Evolutionary conservation across 345 rosid species (phyloP).

Genomic region (Gossypium sturtianum): DNA sequence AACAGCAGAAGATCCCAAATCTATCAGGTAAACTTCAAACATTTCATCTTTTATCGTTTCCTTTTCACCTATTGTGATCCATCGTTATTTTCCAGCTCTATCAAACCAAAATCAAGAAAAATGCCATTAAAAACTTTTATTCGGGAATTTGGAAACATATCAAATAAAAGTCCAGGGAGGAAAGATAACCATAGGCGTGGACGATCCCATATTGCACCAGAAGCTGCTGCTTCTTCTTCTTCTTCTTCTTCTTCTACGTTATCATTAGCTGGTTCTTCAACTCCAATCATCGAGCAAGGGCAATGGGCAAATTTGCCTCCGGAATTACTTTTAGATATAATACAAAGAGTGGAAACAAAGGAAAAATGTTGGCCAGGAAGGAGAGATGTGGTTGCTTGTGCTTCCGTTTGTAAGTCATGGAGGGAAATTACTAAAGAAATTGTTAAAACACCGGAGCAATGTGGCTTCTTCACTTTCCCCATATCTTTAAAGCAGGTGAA

Average conservation of each 20-base stretch:
- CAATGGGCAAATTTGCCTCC: constrained; percentile 81
- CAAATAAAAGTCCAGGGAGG: constrained; percentile 29
- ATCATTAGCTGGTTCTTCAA: neutral
- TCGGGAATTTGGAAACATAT: constrained; percentile 33
- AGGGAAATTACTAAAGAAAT: constrained; percentile 61
- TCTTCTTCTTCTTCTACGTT: constrained; percentile 7
- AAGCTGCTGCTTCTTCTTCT: constrained; percentile 23
- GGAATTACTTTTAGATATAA: constrained; percentile 68
- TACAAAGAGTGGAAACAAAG: constrained; percentile 49
- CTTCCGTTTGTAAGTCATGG: constrained; percentile 85
- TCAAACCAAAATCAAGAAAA: neutral
- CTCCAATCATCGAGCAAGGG: constrained; percentile 29
- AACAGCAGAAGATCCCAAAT: neutral
- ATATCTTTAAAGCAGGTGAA: constrained; percentile 73
- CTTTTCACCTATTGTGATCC: neutral
- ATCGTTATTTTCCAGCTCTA: neutral
- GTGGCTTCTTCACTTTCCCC: constrained; percentile 73
- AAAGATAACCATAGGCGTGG: constrained; percentile 32
- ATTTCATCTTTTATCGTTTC: neutral
- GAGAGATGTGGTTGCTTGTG: constrained; percentile 82
- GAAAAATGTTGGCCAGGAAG: constrained; percentile 70
- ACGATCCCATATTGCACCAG: constrained; percentile 66
- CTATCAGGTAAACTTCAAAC: neutral
- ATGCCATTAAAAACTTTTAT: constrained; percentile 56
- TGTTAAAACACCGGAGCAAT: constrained; percentile 60